A percentile compares a stretch with the other conserved stretches of the same genome.
Evolutionary conservation across 345 rosid genomes (phyloP).

Genomic region (Sisymbrium irio): DNA sequence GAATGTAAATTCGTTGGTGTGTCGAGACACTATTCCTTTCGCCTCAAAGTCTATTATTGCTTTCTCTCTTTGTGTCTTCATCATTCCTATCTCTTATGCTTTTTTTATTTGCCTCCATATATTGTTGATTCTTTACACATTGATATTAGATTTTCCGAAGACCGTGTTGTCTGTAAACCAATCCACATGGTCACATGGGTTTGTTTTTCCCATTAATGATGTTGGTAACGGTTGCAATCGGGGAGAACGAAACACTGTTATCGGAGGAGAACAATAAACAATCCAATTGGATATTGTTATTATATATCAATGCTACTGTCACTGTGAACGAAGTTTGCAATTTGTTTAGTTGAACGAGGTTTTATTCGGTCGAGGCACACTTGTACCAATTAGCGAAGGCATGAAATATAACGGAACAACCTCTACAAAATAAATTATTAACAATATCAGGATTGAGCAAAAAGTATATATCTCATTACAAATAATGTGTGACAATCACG

Average conservation of each 20-base stretch:
- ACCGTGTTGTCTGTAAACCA: not conserved
- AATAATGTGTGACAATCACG: not conserved
- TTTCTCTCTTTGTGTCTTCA: not conserved
- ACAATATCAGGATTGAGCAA: not conserved
- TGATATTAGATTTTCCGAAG: not conserved
- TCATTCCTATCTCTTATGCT: not conserved
- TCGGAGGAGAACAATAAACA: not conserved
- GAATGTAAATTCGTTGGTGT: conserved; percentile 33
- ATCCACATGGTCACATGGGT: conserved; percentile 23
- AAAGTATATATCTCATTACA: not conserved
- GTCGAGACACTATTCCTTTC: conserved; percentile 1
- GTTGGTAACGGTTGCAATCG: not conserved
- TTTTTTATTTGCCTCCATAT: not conserved
- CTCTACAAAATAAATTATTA: not conserved
- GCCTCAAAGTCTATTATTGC: not conserved
- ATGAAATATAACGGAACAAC: not conserved
- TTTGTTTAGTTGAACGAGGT: not conserved
- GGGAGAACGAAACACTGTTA: not conserved
- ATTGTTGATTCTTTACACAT: not conserved
- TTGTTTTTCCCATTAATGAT: not conserved
- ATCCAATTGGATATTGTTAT: no score
- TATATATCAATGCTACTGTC: not conserved
- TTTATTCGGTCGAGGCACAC: not conserved
- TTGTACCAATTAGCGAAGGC: not conserved
- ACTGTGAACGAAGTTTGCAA: no score